phyloP scores from a whole-genome alignment of 1,284 basidiomycete species.

The Fistulina hepatica region DNA sequence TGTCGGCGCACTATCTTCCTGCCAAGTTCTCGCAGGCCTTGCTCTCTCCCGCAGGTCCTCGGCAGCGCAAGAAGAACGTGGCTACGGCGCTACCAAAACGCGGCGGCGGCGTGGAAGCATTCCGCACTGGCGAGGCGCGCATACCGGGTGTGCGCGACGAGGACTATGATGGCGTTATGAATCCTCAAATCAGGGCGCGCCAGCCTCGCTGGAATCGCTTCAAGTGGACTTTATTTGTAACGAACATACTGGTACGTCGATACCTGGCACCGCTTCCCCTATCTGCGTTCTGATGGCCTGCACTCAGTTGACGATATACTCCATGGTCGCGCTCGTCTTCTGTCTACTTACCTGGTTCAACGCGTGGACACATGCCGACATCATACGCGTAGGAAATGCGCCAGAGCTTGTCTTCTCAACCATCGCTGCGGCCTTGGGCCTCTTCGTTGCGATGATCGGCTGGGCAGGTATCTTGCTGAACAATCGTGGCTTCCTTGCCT shows the following conservation, averaged over 20 bases:
- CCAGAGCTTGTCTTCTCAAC: slow-evolving; percentile 54
- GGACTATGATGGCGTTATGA: slow-evolving; percentile 38
- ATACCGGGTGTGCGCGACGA: slow-evolving; percentile 50
- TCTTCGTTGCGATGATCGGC: slow-evolving; percentile 50
- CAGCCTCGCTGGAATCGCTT: slow-evolving; percentile 57
- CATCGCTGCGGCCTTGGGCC: slow-evolving; percentile 35
- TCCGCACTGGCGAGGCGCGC: slow-evolving; percentile 37
- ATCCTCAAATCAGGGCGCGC: slow-evolving; percentile 19
- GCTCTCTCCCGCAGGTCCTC: slow-evolving; percentile 29
- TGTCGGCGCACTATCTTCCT: slow-evolving; percentile 58
- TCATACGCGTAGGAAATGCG: slow-evolving; percentile 50
- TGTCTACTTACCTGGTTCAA: slow-evolving; percentile 58
- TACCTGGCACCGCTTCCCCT: slow-evolving; percentile 1
- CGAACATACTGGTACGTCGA: slow-evolving; percentile 40
- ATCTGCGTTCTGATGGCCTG: slow-evolving; percentile 1
- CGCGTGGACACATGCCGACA: slow-evolving; percentile 47
- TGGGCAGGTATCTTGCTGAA: slow-evolving; percentile 65
- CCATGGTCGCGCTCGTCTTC: slow-evolving; percentile 41
- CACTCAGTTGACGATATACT: slow-evolving; percentile 41
- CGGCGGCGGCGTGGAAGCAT: slow-evolving; percentile 56
- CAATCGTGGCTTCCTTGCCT: slow-evolving; percentile 57
- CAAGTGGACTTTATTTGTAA: slow-evolving; percentile 54
- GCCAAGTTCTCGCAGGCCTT: slow-evolving; percentile 43
- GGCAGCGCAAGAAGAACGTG: slow-evolving; percentile 23
- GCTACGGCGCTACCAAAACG: slow-evolving; percentile 31